Conservation (phyloP, 345 rosid species). For the Hevea brasiliensis region DNA sequence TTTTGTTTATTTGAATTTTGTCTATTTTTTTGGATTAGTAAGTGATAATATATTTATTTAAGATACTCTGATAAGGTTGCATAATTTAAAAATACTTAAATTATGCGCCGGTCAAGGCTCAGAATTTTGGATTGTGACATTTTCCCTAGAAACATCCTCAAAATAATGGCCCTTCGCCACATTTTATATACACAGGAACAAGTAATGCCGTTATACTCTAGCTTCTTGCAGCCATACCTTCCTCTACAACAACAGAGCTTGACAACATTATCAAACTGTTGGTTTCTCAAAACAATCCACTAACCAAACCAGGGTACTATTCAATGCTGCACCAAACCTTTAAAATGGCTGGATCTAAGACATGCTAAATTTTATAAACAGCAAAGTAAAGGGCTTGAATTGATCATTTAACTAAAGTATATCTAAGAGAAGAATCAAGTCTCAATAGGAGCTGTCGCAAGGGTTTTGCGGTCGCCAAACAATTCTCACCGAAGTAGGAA, state of each 20-base stretch:
- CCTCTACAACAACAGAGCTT: neutral
- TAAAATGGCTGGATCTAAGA: neutral
- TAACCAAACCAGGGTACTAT: neutral
- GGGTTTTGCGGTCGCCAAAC: too few relatives aligned
- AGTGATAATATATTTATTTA: too few relatives aligned
- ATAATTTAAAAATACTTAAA: too few relatives aligned
- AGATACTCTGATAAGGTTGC: too few relatives aligned
- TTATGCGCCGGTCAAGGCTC: too few relatives aligned
- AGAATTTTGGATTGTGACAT: too few relatives aligned
- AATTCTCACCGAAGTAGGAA: too few relatives aligned
- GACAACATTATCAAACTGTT: neutral
- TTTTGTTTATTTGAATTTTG: too few relatives aligned
- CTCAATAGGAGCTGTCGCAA: constrained; percentile 1
- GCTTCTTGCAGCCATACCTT: neutral
- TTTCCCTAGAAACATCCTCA: neutral
- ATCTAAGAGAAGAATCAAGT: neutral
- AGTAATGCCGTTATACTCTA: neutral
- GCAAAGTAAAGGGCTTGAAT: neutral
- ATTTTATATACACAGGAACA: neutral
- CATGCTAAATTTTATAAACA: neutral
- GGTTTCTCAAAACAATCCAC: neutral
- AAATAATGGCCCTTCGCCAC: neutral
- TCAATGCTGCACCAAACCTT: neutral
- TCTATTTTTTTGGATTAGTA: too few relatives aligned
- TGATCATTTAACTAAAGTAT: neutral